These are phyloP conservation scores for Trichomonas gallinae DNA, from an alignment of 208 protist species.

Conservation along the genomic window DNA sequence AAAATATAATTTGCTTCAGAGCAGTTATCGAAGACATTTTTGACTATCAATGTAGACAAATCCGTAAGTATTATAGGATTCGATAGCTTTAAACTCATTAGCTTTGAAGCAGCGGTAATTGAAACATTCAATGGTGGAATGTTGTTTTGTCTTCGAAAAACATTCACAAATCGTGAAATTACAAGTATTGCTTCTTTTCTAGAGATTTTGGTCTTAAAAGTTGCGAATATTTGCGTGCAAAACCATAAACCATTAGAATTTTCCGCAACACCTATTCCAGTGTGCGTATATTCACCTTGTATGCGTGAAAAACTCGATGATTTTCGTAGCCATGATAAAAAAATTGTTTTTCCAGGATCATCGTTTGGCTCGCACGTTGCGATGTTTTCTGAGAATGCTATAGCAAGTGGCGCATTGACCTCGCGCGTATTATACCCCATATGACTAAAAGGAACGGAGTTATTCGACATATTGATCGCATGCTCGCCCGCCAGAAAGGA, in stretches of 20 bases:
- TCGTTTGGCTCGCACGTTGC: neutral
- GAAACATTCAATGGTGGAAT: neutral
- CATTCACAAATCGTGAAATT: neutral
- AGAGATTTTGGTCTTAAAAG: neutral
- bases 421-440: neutral
- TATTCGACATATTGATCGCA: neutral
- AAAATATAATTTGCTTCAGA: neutral
- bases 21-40: neutral
- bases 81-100: neutral
- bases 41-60: neutral
- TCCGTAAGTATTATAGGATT: neutral
- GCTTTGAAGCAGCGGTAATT: neutral
- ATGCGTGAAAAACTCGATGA: neutral
- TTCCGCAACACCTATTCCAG: neutral
- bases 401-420: neutral
- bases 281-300: neutral
- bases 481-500: neutral
- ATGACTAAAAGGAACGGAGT: neutral
- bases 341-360: neutral
- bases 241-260: neutral
- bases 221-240: neutral
- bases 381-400: neutral
- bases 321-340: neutral
- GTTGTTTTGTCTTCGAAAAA: neutral
- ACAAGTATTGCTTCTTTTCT: neutral